Percentiles rank a stretch among this genome's conserved stretches.
Conservation (phyloP, 352 stramenopile species). For the Albugo laibachii region DNA sequence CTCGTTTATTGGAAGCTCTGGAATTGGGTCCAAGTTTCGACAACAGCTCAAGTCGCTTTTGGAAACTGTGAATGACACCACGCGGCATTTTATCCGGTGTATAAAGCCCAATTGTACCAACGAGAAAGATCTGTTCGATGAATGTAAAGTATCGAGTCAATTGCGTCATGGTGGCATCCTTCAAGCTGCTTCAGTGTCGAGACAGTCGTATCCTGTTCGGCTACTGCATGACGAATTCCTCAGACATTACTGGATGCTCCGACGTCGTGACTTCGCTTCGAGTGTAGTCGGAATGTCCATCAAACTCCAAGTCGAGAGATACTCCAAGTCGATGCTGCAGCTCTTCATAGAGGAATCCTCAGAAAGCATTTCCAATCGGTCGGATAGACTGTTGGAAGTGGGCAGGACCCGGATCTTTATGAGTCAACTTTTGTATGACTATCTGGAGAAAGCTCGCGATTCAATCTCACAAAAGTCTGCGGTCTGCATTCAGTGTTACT, state of each 20-base stretch:
- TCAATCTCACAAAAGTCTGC: slow-evolving; percentile 10
- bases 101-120: slow-evolving; percentile 97
- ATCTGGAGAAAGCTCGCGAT: slow-evolving; percentile 29
- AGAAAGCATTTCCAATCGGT: not conserved
- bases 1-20: slow-evolving; percentile 44
- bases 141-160: slow-evolving; percentile 48
- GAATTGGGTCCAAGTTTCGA: slow-evolving; percentile 86
- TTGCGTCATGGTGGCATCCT: slow-evolving; percentile 67
- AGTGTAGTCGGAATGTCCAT: too few species aligned
- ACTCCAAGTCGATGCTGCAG: slow-evolving; percentile 9
- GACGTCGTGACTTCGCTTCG: not conserved
- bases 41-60: slow-evolving; percentile 85
- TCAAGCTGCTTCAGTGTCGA: slow-evolving; percentile 70
- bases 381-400: slow-evolving; percentile 17
- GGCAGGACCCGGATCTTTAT: slow-evolving; percentile 57
- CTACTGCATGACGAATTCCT: slow-evolving; percentile 52
- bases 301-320: not conserved
- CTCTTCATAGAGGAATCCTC: slow-evolving; percentile 18
- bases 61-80: slow-evolving; percentile 84
- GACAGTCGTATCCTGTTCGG: slow-evolving; percentile 63
- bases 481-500: slow-evolving; percentile 26
- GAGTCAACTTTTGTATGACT: slow-evolving; percentile 34
- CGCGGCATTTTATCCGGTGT: slow-evolving; percentile 97
- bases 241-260: slow-evolving; percentile 22
- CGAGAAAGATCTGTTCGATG: slow-evolving; percentile 75